Evolutionary conservation across 169 alveolate genomes (phyloP).

Genomic region (Blepharisma undulans): DNA sequence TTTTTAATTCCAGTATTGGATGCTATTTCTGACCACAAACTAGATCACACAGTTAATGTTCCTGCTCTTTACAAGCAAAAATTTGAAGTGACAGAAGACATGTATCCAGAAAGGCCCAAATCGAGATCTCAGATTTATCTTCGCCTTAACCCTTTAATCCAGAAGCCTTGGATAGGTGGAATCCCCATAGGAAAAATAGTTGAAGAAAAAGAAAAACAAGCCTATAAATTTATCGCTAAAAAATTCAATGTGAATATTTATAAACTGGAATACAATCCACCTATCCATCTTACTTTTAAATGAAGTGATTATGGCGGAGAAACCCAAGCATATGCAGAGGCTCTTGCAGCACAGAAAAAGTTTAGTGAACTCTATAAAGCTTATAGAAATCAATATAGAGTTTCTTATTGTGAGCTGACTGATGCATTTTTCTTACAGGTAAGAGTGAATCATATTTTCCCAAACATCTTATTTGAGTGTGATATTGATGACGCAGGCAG

Average conservation of each 20-base stretch:
- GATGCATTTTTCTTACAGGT: constrained; percentile 32
- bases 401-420: constrained; percentile 27
- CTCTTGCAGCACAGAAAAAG: not conserved
- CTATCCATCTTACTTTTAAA: not conserved
- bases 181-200: constrained; percentile 30
- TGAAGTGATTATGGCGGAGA: constrained; percentile 23
- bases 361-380: not conserved
- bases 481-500: not conserved
- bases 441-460: constrained; percentile 32
- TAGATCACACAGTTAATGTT: not conserved
- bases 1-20: not conserved
- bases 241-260: constrained; percentile 1
- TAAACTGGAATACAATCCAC: constrained; percentile 28
- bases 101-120: constrained; percentile 36
- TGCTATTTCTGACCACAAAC: constrained; percentile 3
- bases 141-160: not conserved
- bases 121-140: constrained; percentile 12
- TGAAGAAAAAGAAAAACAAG: not conserved
- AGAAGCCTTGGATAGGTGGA: constrained; percentile 37
- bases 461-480: constrained; percentile 12
- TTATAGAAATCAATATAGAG: constrained; percentile 27
- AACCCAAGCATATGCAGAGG: not conserved
- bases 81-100: not conserved
- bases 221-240: not conserved
- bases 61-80: constrained; percentile 29